Base-by-base conservation (phyloP, 176 grass and related monocot species). In the Echinochloa phyllopogon region DNA sequence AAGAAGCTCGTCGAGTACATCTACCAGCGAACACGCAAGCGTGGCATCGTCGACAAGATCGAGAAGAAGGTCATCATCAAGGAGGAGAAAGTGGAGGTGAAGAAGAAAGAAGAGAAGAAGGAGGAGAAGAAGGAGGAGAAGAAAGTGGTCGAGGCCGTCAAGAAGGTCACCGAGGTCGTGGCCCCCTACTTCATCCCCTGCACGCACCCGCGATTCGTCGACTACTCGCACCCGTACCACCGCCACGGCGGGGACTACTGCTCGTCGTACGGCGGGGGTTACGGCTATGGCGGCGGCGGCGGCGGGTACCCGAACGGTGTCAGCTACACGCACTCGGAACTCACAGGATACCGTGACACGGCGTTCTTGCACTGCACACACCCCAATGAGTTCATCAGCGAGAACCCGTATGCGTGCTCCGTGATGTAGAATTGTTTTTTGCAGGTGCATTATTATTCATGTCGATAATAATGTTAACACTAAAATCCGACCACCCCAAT, bases 161-260 rank as follows among this genome's bases (percentile, higher is more conserved):
- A 87, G 65, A 94, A 92, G 80, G 27, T 41, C 16, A 93, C 90
- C 69, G 86, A 92, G 16, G 79, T 94, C 6, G 79, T 91, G 14
- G 85, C 89, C 44, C 96, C 90, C 45, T 92, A 91, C 91, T 94
- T 92, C 85, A 91, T 94, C 44, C 91, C 94, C 51, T 99, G 90
- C 81, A 89, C 94, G 21, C 94, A 96, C 58, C 89, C 86, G 55
- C 87, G 77, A 29, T 93, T 89, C 80, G n/a, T 76, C 43, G 75
- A 89, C 79, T 86, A 62, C 87, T 89, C 83, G 24, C 89, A 91
- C 76, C 85, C 81, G 2, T 61, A 63, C 3, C 55, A 70, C 55
- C 25, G 48, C 25, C 4, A 17, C 27, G 49, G 49, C 39, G 38
- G 57, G 2, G 48, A 9, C 68, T 45, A 3, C 18, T 83, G 36